Percentiles rank a stretch among this genome's conserved stretches.
Conservation (phyloP, 2,329 filamentous ascomycete species). For the Aureobasidium sp. region DNA sequence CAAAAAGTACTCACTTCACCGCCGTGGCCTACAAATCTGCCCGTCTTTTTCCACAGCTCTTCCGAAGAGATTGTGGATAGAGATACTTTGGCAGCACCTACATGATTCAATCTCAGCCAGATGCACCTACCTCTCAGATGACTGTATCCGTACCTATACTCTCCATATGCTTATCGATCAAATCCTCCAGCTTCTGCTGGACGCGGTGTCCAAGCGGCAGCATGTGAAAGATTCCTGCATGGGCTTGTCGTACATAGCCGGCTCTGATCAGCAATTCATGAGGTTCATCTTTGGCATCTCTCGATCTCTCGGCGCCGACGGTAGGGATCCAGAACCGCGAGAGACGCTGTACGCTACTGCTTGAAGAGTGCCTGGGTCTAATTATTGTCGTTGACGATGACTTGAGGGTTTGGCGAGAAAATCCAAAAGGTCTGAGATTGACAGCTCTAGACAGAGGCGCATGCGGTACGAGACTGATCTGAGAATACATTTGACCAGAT, state of each 20-base stretch:
- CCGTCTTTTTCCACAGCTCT: slow-evolving; percentile 73
- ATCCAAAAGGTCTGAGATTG: no score
- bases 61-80: slow-evolving; percentile 82
- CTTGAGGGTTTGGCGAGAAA: not conserved
- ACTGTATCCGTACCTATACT: slow-evolving; percentile 51
- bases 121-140: not conserved
- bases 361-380: not conserved
- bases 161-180: slow-evolving; percentile 87
- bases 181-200: slow-evolving; percentile 74
- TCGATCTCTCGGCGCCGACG: slow-evolving; percentile 54
- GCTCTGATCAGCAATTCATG: slow-evolving; percentile 39
- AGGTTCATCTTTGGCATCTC: slow-evolving; percentile 41
- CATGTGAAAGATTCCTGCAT: slow-evolving; percentile 87
- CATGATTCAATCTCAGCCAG: slow-evolving; percentile 14
- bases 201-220: slow-evolving; percentile 80
- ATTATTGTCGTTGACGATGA: not conserved
- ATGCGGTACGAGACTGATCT: not conserved
- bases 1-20: slow-evolving; percentile 55
- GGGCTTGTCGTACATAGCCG: slow-evolving; percentile 52
- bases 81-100: slow-evolving; percentile 71
- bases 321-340: slow-evolving; percentile 69
- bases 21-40: slow-evolving; percentile 64
- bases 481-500: not conserved
- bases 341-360: slow-evolving; percentile 15
- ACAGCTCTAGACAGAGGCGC: not conserved